Conservation (phyloP, 2,329 filamentous ascomycete species). For the Drechslerella dactyloides region DNA sequence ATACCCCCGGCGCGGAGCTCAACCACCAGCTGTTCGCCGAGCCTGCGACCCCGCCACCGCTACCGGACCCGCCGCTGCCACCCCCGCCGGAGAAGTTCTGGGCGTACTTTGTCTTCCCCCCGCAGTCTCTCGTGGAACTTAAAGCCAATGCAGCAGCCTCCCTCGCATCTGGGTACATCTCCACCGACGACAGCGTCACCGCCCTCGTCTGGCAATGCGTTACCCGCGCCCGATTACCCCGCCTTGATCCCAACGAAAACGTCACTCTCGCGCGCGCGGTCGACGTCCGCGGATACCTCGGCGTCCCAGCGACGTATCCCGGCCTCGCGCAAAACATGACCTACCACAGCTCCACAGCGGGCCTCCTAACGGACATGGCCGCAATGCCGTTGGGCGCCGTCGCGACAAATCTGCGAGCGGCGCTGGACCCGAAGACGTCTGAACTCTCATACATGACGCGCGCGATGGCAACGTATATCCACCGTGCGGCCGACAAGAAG, state of each 20-base stretch:
- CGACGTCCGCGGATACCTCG: constrained; percentile 61
- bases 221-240: constrained; percentile 58
- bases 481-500: constrained; percentile 57
- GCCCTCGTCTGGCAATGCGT: constrained; percentile 64
- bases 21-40: constrained; percentile 57
- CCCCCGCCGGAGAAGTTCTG: constrained; percentile 55
- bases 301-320: constrained; percentile 60
- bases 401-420: constrained; percentile 59
- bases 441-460: constrained; percentile 58
- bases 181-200: constrained; percentile 64
- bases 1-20: constrained; percentile 57
- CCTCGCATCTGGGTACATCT: constrained; percentile 58
- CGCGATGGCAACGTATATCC: constrained; percentile 60
- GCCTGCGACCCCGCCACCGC: constrained; percentile 35
- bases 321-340: constrained; percentile 63
- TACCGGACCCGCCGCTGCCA: constrained; percentile 39
- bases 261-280: constrained; percentile 62
- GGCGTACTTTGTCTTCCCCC: constrained; percentile 61
- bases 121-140: constrained; percentile 58
- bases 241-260: constrained; percentile 53
- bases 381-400: constrained; percentile 57
- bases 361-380: constrained; percentile 53
- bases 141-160: constrained; percentile 58
- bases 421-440: constrained; percentile 58
- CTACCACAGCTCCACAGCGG: constrained; percentile 57